These are phyloP conservation scores for Colletotrichum sojae DNA, from an alignment of 2,329 filamentous ascomycete genomes.

Conservation along the genomic window DNA sequence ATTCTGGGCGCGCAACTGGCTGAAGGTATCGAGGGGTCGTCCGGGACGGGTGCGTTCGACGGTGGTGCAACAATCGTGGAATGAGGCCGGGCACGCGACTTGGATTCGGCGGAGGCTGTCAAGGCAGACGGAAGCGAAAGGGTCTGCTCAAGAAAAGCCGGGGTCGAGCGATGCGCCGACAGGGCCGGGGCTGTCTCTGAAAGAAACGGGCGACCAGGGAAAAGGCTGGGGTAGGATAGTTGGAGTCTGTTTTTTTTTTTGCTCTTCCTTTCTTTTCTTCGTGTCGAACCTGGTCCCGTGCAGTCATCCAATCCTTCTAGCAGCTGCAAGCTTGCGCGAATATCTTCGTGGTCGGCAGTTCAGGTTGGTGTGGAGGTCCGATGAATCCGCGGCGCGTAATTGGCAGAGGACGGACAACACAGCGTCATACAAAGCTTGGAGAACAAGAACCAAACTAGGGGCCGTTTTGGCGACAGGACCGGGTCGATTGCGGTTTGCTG, in stretches of 20 bases:
- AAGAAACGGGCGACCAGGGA: conserved; percentile 1
- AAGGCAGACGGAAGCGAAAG: not conserved
- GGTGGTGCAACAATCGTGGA: conserved; percentile 7
- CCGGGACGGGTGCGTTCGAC: not conserved
- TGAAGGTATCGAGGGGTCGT: conserved; percentile 20
- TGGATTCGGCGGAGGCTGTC: not conserved
- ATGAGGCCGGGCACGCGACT: conserved; percentile 8
- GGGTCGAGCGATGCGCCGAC: conserved; percentile 9
- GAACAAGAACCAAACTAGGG: not conserved
- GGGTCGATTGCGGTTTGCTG: not conserved
- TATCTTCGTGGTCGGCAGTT: conserved; percentile 35
- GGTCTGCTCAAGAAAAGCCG: conserved; percentile 3
- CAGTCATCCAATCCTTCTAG: conserved; percentile 34
- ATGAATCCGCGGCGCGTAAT: conserved; percentile 28
- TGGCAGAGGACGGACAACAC: conserved; percentile 15
- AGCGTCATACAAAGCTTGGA: conserved; percentile 34
- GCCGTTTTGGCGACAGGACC: conserved; percentile 11
- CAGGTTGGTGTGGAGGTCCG: conserved; percentile 25
- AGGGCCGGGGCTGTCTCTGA: not conserved
- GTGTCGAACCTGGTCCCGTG: conserved; percentile 1
- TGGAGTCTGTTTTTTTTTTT: not conserved
- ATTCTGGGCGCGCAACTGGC: conserved; percentile 14
- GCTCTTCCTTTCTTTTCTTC: conserved; percentile 2
- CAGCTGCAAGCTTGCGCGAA: conserved; percentile 37
- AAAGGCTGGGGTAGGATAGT: conserved; percentile 19